Base-by-base conservation (phyloP, 352 stramenopile species). In the Phytophthora cactorum region DNA sequence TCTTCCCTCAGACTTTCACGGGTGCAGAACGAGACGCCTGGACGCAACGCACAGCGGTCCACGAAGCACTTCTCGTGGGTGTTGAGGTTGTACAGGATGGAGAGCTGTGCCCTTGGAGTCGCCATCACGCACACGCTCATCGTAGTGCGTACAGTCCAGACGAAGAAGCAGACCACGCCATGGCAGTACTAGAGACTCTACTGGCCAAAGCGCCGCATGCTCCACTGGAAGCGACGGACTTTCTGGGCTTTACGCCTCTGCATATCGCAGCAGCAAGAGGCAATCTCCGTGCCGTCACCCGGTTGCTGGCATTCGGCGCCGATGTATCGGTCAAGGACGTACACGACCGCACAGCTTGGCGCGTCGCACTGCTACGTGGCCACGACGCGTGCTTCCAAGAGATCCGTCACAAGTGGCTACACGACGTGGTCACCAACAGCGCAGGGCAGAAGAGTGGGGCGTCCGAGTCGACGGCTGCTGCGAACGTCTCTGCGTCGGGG, bases 341-440 rank as follows among this genome's bases (percentile, higher is more conserved):
- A 11, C 60, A 82, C 0, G 74, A 72, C 14, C 81, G 82, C 31
- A 88, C 75, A 12, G 77, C 84, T 25, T 92, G 84, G 84, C 70
- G 82, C 6, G 74, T 92, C 0, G 84, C 84, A 10, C 51, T 91
- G 28, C 50, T 88, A 2, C 52, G 71, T n/a, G 72, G 73, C 5
- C 75, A 90, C 50, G 77, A 91, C 4, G 61, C 70, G 1, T 89
- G 84, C 34, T 88, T 88, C 25, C 66, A 88, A n/a, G 84, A 90
- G 43, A 86, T 92, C 34, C 77, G 77, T 8, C 79, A 69, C 38
- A 86, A 90, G 31, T 90, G 84, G 81, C 56, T 90, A 39, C 62
- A 72, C n/a, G 68, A 75, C 34, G 63, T 75, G 8, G 68, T 75
- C 25, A 68, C 52, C 39, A 71, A 55, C 58, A 67, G 38, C 10